Conservation (phyloP, 257 asterid genomes). For the Ajuga chamaepitys region DNA sequence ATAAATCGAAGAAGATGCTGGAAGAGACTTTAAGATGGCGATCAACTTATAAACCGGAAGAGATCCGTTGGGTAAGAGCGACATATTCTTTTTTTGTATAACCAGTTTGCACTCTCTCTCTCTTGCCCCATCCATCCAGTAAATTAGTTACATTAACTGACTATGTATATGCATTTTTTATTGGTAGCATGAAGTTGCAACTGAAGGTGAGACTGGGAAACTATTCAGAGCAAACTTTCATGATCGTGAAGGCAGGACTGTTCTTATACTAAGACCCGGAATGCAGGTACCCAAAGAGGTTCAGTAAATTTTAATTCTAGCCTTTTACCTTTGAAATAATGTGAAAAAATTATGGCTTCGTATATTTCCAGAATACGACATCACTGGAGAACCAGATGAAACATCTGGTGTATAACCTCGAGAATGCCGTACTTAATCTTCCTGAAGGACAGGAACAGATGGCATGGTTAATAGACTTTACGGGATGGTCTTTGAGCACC, state of each 20-base stretch:
- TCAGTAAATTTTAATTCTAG: background rate
- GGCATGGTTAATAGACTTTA: constrained; percentile 93
- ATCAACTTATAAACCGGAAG: constrained; percentile 78
- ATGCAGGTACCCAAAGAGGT: constrained; percentile 46
- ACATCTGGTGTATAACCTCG: constrained; percentile 83
- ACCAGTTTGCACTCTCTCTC: background rate
- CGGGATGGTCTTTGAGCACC: constrained; percentile 77
- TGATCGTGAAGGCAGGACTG: constrained; percentile 80
- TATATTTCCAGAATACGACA: constrained; percentile 63
- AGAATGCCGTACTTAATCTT: constrained; percentile 87
- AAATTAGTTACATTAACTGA: background rate
- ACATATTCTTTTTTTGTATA: background rate
- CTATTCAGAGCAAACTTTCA: constrained; percentile 71
- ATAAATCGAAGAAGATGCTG: constrained; percentile 82
- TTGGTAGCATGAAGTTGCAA: constrained; percentile 70
- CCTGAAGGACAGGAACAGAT: constrained; percentile 92
- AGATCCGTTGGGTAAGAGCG: constrained; percentile 83
- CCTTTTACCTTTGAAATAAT: background rate
- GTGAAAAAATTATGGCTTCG: background rate
- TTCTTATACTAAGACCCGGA: constrained; percentile 89
- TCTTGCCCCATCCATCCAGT: background rate
- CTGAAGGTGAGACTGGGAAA: constrained; percentile 91
- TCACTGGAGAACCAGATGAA: constrained; percentile 72
- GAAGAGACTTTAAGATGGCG: constrained; percentile 95
- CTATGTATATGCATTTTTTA: background rate